Evolutionary conservation across 2,329 filamentous ascomycete species (phyloP), one percentile per base, ranked within the genome.

Genomic region (Cryoendolithus antarcticus): DNA sequence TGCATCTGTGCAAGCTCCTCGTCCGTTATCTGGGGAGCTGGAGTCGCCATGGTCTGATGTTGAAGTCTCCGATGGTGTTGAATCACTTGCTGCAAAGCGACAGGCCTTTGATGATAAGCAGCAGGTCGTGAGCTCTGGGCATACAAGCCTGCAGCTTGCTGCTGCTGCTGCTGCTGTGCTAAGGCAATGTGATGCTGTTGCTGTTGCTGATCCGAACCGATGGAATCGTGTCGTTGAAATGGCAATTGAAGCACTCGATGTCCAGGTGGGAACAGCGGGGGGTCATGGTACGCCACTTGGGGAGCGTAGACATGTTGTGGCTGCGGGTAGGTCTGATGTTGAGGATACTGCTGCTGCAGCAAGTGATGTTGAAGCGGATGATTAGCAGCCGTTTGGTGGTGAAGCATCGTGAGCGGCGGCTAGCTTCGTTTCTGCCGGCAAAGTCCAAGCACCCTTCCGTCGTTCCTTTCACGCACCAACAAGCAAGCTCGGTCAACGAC

Each of bases 1-100:
- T 79, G 75, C 56, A 78, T 65, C 41, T 73, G 66, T 48, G 74
- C 72, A 54, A 77, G 64, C 48, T 78, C 74, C 40, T 76, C 72
- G 37, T 67, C 65, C 34, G 58, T 51, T 37, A 44, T 29, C 29
- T 58, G 52, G 49, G 60, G 60, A 11, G 40, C 30, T 9, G 31
- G 11, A 15, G 11, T 7, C 24, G 53, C 50, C 63, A 66, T 68
- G 38, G 44, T 34, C 12, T 39, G 41, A 31, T 50, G 51, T 11
- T 47, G 52, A 30, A 44, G 42, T 15, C 41, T 44, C 11, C 42
- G 38, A 27, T 32, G 45, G 38, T 39, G 40, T 40, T 39, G 35
- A 11, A 8, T 24, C 19, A 35, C 9, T 29, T 32, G 32, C 21
- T 28, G 39, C 30, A 33, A 37, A 30, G 34, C 19, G 6, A 11